Conservation (phyloP, 176 grass and related monocot genomes). For the Oryza brachyantha region DNA sequence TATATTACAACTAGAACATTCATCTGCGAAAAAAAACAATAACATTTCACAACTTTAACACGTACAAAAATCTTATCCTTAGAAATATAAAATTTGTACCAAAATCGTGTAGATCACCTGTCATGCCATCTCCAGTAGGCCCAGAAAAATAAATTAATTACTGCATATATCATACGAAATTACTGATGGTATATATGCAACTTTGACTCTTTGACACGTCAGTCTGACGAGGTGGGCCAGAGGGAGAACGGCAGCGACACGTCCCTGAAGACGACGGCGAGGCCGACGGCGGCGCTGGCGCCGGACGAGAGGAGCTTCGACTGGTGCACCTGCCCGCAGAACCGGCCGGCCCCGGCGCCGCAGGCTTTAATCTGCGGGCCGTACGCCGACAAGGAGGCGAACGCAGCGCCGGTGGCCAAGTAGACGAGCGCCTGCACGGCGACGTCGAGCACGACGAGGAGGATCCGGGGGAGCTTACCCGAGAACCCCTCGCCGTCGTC, state of each 20-base stretch:
- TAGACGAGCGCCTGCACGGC: conserved; percentile 15
- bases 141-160: background rate
- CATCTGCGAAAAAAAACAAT: too few species aligned
- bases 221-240: background rate
- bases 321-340: background rate
- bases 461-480: background rate
- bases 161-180: background rate
- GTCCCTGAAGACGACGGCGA: background rate
- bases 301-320: conserved; percentile 10
- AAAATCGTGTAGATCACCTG: too few species aligned
- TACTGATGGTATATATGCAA: background rate
- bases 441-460: background rate
- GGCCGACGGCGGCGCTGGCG: background rate
- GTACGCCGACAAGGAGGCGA: background rate
- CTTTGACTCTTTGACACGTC: background rate
- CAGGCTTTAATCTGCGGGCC: conserved; percentile 5
- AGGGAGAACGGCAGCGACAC: conserved; percentile 3
- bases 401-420: background rate
- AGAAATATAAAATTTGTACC: too few species aligned
- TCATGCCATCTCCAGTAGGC: too few species aligned
- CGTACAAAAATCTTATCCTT: too few species aligned
- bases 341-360: background rate
- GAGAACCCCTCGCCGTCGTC: background rate
- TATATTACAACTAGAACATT: too few species aligned
- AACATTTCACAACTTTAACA: too few species aligned